Percentiles rank a stretch among this genome's conserved stretches.
Evolutionary conservation across 495 filamentous ascomycete species (phyloP).

Genomic region (Chaetomium cochliodes): DNA sequence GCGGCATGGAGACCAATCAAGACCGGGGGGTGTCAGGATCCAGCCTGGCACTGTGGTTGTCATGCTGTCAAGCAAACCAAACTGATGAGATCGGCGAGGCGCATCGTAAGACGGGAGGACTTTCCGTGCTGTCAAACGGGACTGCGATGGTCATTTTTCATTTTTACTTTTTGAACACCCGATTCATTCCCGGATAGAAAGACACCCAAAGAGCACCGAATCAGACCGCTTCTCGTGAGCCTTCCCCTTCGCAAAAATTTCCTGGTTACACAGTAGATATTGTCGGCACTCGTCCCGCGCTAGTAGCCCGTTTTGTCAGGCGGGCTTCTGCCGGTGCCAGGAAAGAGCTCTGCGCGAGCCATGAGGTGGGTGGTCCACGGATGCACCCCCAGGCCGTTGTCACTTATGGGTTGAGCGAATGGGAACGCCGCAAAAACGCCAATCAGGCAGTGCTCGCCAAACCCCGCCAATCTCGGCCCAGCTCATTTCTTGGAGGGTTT

Average conservation of each 20-base stretch:
- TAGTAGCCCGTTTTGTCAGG: background rate
- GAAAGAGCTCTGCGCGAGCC: background rate
- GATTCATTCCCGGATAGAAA: background rate
- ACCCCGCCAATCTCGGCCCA: background rate
- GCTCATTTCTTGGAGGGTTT: slow-evolving; percentile 3
- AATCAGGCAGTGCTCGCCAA: slow-evolving; percentile 17
- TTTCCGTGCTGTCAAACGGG: background rate
- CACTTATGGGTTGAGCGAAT: slow-evolving; percentile 8
- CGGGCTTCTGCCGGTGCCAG: background rate
- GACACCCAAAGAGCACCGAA: background rate
- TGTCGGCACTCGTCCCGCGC: background rate
- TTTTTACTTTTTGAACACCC: background rate
- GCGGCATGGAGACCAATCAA: background rate
- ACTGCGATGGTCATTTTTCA: background rate
- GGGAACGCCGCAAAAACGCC: background rate
- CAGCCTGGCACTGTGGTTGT: too few species aligned
- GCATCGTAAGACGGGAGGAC: background rate
- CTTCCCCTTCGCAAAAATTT: background rate
- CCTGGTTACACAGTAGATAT: too few species aligned
- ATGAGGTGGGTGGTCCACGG: background rate
- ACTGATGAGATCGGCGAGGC: background rate
- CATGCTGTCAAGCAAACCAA: background rate
- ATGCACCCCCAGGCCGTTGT: background rate
- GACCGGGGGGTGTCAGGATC: too few species aligned
- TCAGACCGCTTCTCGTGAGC: too few species aligned